Base-by-base conservation (phyloP, 2,329 filamentous ascomycete species). In the Epichloe sylvatica region DNA sequence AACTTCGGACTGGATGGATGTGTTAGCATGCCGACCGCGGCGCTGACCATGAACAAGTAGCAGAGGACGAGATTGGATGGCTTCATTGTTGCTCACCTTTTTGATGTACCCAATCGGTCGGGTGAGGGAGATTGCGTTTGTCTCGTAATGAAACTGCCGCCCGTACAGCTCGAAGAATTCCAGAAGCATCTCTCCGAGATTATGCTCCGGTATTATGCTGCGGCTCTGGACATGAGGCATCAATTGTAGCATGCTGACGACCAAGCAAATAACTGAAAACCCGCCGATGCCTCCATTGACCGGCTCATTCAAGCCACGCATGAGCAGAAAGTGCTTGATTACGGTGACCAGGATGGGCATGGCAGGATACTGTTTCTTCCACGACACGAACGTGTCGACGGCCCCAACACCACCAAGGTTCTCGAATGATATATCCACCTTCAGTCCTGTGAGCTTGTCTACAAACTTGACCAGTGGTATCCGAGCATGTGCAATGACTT, bases 391-490 rank as follows among this genome's bases (percentile, higher is more conserved):
- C 0, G 88, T 96, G 17, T 81, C 70, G 59, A 92, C 84, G 3
- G 92, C 91, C 17, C 76, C 68, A 9, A 96, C 70, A 11, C 92
- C 92, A 40, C 84, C 86, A 36, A 83, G 68, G 61, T 96, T 97
- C 67, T 98, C 91, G 62, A 98, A 96, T 0, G 90, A 97, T 12
- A 98, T 77, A 62, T 98, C 92, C 12, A 97, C 84, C 57, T 85
- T 86, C 48, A 98, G 71, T 12, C 81, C 82, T 1, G 90, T 96
- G 48, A 76, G 60, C 49, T 70, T 74, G 61, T 98, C 92, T 42
- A 87, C 76, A 60, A 86, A 97, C 65, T 98, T 98, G 67, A 97
- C 79, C 49, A 98, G 0, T 0, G 92, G 92, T 2, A 98, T 90
- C 59, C 85, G 88, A 21, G 92, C 90, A 55, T 75, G 72, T 1